These are phyloP conservation scores for Phyllosticta citriasiana DNA, from an alignment of 2,329 filamentous ascomycete genomes.

Conservation along the genomic window DNA sequence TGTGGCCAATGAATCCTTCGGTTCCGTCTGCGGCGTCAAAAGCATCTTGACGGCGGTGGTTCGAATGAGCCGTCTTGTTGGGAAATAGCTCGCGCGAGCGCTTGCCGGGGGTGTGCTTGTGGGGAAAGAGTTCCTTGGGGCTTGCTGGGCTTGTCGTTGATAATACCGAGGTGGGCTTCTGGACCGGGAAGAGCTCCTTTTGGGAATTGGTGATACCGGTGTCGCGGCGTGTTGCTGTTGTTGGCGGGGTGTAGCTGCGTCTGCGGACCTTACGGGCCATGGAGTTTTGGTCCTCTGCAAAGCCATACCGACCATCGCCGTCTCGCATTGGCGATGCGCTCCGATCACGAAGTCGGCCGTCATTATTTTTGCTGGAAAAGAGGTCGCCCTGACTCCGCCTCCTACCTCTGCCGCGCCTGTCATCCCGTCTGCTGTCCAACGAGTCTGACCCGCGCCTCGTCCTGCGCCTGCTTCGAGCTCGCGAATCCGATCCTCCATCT, in stretches of 20 bases:
- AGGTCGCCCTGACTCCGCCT: constrained; percentile 22
- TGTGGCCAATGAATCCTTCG: constrained; percentile 10
- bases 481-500: constrained; percentile 29
- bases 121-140: constrained; percentile 13
- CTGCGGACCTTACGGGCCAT: constrained; percentile 32
- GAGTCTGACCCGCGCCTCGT: constrained; percentile 14
- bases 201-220: constrained; percentile 30
- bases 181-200: constrained; percentile 48
- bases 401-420: constrained; percentile 16
- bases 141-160: constrained; percentile 4
- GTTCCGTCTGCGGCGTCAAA: constrained; percentile 24
- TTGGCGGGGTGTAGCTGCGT: constrained; percentile 31
- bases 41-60: constrained; percentile 36
- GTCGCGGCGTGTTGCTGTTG: constrained; percentile 15
- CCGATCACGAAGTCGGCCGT: constrained; percentile 45
- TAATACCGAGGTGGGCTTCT: constrained; percentile 11
- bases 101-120: constrained; percentile 14
- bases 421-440: constrained; percentile 15
- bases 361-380: constrained; percentile 14
- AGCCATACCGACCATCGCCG: constrained; percentile 39
- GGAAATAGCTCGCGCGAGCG: constrained; percentile 27
- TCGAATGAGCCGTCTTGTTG: constrained; percentile 25
- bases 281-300: constrained; percentile 38
- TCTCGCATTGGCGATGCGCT: constrained; percentile 45
- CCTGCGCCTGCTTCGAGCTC: constrained; percentile 20